Base-by-base conservation (phyloP, 2,329 filamentous ascomycete species). In the Bertia moriformis region DNA sequence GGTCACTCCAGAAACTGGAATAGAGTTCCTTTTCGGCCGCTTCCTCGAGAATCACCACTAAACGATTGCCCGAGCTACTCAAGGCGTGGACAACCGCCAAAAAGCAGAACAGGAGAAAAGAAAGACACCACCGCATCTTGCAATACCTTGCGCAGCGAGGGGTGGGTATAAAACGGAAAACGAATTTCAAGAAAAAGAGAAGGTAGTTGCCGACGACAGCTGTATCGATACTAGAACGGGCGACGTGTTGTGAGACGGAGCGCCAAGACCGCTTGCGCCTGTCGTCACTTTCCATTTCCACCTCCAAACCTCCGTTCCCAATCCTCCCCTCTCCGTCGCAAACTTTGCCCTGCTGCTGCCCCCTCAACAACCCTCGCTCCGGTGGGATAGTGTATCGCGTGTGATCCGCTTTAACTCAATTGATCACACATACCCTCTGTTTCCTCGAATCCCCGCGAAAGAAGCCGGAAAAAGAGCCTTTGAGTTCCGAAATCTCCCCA, bases 41-140 rank as follows among this genome's bases (percentile, higher is more conserved):
- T 42, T 79, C 72, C 47, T 79, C 75, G 40, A 78, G 55, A 20
- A 80, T 65, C 37, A 78, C 73, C 44, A 80, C 58, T 52, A 79
- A 55, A 47, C 72, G 63, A 52, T 58, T 66, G 38, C 75, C 75
- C 33, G 65, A 63, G 44, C 66, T 73, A 52, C 74, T 78, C 49
- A 73, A 55, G 39, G 73, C 73, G 50, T 66, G 60, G 39, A 63
- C 67, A 43, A 66, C 58, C 51, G 66, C 58, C 42, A 63, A 41
- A 41, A 69, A 54, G 42, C 58, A 60, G 47, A 71, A 51, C 39
- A 73, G 51, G 40, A 78, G 53, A 49, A 70, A 58, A 46, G 66
- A 63, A 57, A 67, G 55, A 48, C 65, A 58, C 67, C 66, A 70
- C 59, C 65, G 65, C 71, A 75, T 75, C 46, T 51, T 68, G 50